phyloP scores from a whole-genome alignment of 768 basidiomycete genomes.

The Macrolepiota dolichaula region DNA sequence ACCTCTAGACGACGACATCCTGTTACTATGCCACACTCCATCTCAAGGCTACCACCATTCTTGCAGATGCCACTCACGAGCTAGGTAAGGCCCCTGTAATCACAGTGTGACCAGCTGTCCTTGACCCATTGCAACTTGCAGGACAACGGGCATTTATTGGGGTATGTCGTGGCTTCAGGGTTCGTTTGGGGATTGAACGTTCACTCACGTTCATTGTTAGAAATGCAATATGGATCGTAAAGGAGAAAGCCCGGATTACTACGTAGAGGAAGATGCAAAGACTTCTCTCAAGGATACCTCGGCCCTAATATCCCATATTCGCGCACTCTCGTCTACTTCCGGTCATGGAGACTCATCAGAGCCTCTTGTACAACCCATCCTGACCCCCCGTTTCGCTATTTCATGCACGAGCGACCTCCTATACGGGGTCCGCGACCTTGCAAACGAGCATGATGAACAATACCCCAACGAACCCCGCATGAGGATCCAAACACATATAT shows the following conservation, averaged over 20 bases:
- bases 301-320: conserved; percentile 68
- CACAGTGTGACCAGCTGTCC: background rate
- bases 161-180: conserved; percentile 40
- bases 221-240: conserved; percentile 92
- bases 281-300: conserved; percentile 61
- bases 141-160: conserved; percentile 87
- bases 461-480: conserved; percentile 49
- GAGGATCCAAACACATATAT: conserved; percentile 89
- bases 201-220: conserved; percentile 29
- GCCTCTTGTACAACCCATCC: conserved; percentile 79
- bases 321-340: conserved; percentile 39
- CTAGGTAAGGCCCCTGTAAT: conserved; percentile 42
- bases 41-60: conserved; percentile 71
- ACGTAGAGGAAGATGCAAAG: conserved; percentile 60
- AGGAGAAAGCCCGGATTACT: conserved; percentile 47
- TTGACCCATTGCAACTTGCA: conserved; percentile 16
- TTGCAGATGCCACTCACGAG: conserved; percentile 69
- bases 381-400: conserved; percentile 97
- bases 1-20: conserved; percentile 80
- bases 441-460: conserved; percentile 19
- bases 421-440: conserved; percentile 55
- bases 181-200: background rate
- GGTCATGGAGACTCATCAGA: conserved; percentile 25
- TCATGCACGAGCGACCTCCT: conserved; percentile 79
- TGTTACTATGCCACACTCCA: conserved; percentile 90